Percentiles rank a stretch among this genome's conserved stretches.
phyloP scores from a whole-genome alignment of 768 basidiomycete species.

The Termitomyces heimii region DNA sequence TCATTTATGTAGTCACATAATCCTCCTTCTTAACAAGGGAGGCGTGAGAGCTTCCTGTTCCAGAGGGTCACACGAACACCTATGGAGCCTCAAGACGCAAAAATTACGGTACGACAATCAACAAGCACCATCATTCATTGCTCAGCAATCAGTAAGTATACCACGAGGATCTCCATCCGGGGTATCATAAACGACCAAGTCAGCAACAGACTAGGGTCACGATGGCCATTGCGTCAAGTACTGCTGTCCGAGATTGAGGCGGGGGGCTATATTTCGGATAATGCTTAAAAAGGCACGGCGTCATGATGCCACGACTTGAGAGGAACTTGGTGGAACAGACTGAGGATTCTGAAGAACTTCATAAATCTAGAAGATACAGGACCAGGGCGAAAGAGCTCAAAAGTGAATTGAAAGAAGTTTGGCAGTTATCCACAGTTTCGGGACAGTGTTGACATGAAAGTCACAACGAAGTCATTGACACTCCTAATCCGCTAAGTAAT shows the following conservation, averaged over 20 bases:
- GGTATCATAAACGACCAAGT: not conserved
- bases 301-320: not conserved
- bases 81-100: not conserved
- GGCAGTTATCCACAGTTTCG: too few relatives aligned
- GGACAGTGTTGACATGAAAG: too few relatives aligned
- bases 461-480: not conserved
- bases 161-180: not conserved
- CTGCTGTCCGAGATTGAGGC: constrained; percentile 17
- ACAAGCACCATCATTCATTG: not conserved
- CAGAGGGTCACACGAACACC: not conserved
- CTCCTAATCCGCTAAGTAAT: too few relatives aligned
- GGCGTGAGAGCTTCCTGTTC: not conserved
- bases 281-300: not conserved
- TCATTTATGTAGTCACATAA: not conserved
- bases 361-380: not conserved
- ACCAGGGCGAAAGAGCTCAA: not conserved
- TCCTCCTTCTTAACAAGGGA: not conserved
- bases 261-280: constrained; percentile 11
- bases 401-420: not conserved
- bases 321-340: not conserved
- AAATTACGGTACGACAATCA: not conserved
- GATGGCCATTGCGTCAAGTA: constrained; percentile 11
- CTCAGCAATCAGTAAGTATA: not conserved
- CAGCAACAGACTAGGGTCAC: constrained; percentile 6
- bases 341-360: constrained; percentile 5